A percentile compares a stretch with the other conserved stretches of the same genome.
Conservation (phyloP, 169 alveolate genomes). For the Plasmodium gonderi region DNA sequence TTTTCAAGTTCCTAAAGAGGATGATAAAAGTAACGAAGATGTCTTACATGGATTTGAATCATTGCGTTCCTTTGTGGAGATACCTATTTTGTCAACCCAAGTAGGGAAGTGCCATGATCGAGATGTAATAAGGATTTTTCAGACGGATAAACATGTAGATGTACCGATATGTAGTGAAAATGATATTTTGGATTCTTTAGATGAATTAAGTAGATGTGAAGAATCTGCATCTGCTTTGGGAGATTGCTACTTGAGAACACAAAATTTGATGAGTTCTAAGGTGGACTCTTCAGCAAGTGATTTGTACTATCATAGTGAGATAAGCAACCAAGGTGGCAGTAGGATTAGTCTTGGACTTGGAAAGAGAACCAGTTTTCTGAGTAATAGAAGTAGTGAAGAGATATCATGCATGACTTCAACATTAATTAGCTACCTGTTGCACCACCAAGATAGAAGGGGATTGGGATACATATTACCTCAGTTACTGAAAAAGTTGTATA, state of each 20-base stretch:
- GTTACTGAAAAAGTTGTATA: constrained; percentile 17
- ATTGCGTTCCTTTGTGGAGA: neutral
- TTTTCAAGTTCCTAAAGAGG: neutral
- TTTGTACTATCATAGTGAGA: no score
- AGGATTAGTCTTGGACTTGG: neutral
- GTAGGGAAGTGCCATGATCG: neutral
- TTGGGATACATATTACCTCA: neutral
- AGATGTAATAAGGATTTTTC: neutral
- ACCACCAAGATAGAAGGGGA: constrained; percentile 24
- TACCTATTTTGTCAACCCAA: no score
- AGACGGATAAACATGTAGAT: no score
- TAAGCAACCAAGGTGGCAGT: no score
- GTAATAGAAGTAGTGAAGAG: neutral
- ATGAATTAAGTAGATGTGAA: no score
- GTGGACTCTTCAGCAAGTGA: no score
- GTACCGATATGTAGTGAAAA: no score
- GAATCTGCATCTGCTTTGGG: no score
- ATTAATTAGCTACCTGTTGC: constrained; percentile 24
- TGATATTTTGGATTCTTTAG: no score
- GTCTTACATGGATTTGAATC: neutral
- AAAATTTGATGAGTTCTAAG: no score
- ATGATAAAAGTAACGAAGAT: neutral
- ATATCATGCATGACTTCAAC: neutral
- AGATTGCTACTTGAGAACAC: no score
- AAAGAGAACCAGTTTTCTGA: neutral